A percentile compares a stretch with the other conserved stretches of the same genome.
Evolutionary conservation across 208 protist species (phyloP).

Genomic region (Strigomonas oncopelti): DNA sequence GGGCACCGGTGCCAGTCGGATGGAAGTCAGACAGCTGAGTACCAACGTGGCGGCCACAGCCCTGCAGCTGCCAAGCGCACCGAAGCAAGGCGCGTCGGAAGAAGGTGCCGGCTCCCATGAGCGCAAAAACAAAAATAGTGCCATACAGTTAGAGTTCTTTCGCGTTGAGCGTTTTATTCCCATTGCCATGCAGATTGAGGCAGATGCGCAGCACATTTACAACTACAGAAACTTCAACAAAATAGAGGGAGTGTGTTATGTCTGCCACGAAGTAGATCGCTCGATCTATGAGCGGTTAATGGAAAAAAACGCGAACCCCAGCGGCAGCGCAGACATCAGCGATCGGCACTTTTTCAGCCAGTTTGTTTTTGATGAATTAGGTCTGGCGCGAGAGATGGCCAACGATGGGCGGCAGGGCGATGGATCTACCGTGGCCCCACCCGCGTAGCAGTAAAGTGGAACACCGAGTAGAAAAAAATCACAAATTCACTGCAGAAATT

Average conservation of each 20-base stretch:
- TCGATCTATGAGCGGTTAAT: slow-evolving; percentile 61
- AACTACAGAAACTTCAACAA: slow-evolving; percentile 70
- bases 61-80: neutral
- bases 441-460: neutral
- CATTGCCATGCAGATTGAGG: slow-evolving; percentile 85
- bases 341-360: slow-evolving; percentile 64
- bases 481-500: too few relatives aligned
- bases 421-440: slow-evolving; percentile 14
- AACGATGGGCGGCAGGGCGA: slow-evolving; percentile 53
- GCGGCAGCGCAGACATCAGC: neutral
- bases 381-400: slow-evolving; percentile 54
- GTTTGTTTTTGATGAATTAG: slow-evolving; percentile 81
- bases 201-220: slow-evolving; percentile 80
- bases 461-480: too few relatives aligned
- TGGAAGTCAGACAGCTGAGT: neutral
- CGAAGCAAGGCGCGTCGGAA: neutral
- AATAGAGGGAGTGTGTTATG: slow-evolving; percentile 78
- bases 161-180: slow-evolving; percentile 85
- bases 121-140: slow-evolving; percentile 1
- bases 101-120: neutral
- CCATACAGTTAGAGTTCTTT: slow-evolving; percentile 65
- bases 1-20: neutral
- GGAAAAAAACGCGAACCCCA: slow-evolving; percentile 32
- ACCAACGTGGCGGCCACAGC: neutral
- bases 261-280: slow-evolving; percentile 70